A percentile compares a stretch with the other conserved stretches of the same genome.
Evolutionary conservation across 2,329 filamentous ascomycete genomes (phyloP).

Genomic region (Drechslerella dactyloides): DNA sequence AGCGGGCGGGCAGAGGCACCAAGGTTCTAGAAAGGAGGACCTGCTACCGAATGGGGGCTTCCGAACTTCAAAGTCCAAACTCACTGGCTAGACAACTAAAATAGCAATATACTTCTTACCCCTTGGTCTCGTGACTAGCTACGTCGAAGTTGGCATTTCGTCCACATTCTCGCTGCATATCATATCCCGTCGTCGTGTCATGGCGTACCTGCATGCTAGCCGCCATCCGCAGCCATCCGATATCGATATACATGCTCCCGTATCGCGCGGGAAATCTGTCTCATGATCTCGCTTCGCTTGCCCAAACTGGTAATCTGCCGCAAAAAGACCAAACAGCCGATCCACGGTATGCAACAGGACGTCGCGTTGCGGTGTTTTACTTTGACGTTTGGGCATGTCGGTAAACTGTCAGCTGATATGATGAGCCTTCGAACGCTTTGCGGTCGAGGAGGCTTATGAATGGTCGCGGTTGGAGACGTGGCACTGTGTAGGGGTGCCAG

Average conservation of each 20-base stretch:
- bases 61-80: no score
- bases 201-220: no score
- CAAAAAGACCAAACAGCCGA: slow-evolving; percentile 22
- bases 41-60: no score
- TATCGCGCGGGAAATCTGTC: not conserved
- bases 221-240: no score
- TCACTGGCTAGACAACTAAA: no score
- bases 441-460: not conserved
- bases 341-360: slow-evolving; percentile 29
- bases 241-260: not conserved
- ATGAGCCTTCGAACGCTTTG: not conserved
- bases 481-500: not conserved
- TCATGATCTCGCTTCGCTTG: slow-evolving; percentile 13
- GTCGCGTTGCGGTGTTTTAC: slow-evolving; percentile 23
- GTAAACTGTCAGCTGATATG: not conserved
- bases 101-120: no score
- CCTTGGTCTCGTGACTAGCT: no score
- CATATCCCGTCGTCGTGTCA: no score
- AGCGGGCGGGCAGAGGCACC: no score
- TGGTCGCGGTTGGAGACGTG: not conserved
- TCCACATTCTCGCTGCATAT: no score
- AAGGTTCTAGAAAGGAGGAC: no score
- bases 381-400: not conserved
- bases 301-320: slow-evolving; percentile 38
- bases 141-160: no score